A percentile compares a stretch with the other conserved stretches of the same genome.
phyloP scores from a whole-genome alignment of 768 basidiomycete genomes.

The Rhodotorula taiwanensis region DNA sequence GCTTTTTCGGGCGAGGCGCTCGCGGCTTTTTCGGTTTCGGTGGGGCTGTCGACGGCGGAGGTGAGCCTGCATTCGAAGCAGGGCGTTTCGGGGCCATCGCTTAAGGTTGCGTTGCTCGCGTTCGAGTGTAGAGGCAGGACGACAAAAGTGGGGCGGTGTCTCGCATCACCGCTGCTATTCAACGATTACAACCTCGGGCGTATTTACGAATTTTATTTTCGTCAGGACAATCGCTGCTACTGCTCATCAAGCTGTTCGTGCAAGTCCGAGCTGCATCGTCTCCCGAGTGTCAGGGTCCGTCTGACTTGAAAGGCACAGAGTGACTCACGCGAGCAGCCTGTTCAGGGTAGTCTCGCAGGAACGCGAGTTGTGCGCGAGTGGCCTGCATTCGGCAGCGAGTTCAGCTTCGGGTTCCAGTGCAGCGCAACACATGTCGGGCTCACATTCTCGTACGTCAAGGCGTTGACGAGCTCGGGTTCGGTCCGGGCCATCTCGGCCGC shows the following conservation, averaged over 20 bases:
- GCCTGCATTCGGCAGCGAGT: slow-evolving; percentile 46
- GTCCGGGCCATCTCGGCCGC: slow-evolving; percentile 81
- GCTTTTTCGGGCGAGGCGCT: background rate
- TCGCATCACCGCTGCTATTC: too few species aligned
- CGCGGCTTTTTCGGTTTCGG: slow-evolving; percentile 11
- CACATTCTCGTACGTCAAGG: slow-evolving; percentile 36
- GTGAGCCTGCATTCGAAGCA: slow-evolving; percentile 1
- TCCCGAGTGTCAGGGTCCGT: background rate
- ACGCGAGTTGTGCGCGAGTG: slow-evolving; percentile 71
- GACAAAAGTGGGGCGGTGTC: background rate
- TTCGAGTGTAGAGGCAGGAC: background rate
- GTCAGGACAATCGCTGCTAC: background rate
- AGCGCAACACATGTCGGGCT: background rate
- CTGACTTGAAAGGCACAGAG: background rate
- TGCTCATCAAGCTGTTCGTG: background rate
- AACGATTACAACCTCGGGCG: too few species aligned
- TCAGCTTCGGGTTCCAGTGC: too few species aligned
- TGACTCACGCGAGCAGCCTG: slow-evolving; percentile 18
- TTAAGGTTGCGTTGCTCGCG: too few species aligned
- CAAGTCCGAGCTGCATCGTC: slow-evolving; percentile 1
- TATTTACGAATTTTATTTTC: too few species aligned
- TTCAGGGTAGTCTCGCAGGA: slow-evolving; percentile 68
- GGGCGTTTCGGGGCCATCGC: slow-evolving; percentile 6
- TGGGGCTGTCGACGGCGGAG: background rate
- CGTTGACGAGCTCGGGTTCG: slow-evolving; percentile 66